phyloP scores from a whole-genome alignment of 768 basidiomycete genomes.

The Boletus sp. region DNA sequence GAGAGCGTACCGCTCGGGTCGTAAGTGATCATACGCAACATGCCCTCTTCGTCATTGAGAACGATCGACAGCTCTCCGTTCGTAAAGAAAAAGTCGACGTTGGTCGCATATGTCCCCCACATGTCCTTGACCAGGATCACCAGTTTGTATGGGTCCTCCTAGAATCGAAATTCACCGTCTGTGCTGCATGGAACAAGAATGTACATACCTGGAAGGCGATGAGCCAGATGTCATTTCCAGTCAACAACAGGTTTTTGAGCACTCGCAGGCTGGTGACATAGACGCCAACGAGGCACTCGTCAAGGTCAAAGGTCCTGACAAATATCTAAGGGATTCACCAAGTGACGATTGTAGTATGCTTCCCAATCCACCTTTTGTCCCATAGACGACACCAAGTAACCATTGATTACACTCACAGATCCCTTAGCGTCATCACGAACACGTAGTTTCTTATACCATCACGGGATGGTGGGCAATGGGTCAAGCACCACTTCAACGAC shows the following conservation, averaged over 20 bases:
- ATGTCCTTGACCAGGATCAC: too few relatives aligned
- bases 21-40: too few relatives aligned
- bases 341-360: not conserved
- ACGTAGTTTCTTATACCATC: conserved; percentile 76
- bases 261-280: conserved; percentile 87
- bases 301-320: conserved; percentile 91
- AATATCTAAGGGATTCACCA: conserved; percentile 60
- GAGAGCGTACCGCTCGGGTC: too few relatives aligned
- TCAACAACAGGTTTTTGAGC: conserved; percentile 92
- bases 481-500: conserved; percentile 87
- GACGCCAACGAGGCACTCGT: conserved; percentile 93
- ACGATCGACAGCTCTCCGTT: conserved; percentile 66
- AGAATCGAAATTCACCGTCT: too few relatives aligned
- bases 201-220: conserved; percentile 86
- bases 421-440: conserved; percentile 93
- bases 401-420: conserved; percentile 88
- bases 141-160: too few relatives aligned
- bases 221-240: conserved; percentile 89
- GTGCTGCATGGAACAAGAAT: too few relatives aligned
- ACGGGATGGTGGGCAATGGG: conserved; percentile 50
- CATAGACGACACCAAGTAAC: conserved; percentile 93
- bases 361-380: conserved; percentile 78
- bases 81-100: too few relatives aligned
- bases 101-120: too few relatives aligned
- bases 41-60: too few relatives aligned